Base-by-base conservation (phyloP, 192 early-diverging fungal species). In the Gaertneriomyces sp. region DNA sequence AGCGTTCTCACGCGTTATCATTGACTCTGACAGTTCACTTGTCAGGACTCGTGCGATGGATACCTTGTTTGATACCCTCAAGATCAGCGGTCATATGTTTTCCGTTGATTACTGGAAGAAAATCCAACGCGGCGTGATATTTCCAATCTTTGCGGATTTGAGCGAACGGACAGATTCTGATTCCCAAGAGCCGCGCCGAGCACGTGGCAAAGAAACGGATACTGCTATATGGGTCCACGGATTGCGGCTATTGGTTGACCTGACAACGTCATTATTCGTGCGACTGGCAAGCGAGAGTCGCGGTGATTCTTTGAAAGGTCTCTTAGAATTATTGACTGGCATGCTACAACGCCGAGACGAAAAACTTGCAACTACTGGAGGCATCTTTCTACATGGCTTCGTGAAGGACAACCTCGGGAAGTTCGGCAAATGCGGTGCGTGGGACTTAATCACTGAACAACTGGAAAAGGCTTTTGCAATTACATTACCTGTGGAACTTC, bases 71-170 rank as follows among this genome's bases (percentile, higher is more conserved):
- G 82, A 84, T 17, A 81, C 78, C 4, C 51, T 84, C 4, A 56
- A 65, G 25, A 53, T 50, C 5, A 65, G 70, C 25, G 76, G 76
- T 4, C 65, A 67, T n/a, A 33, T 79, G 57, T 81, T 84, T 70
- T 79, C 79, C 19, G 47, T 69, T 11, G 61, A 60, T 46, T 84
- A 79, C 56, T 79, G 80, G 75, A 76, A 75, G 49, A 69, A 66
- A 8, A 77, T 84, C 42, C 67, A 72, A 51, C 66, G 82, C 7
- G 75, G 72, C 53, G 72, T 81, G 25, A 74, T 84, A 25, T 63
- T 74, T 41, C 82, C 82, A 12, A 84, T 84, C 17, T 84, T 84
- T 64, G 76, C 79, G 41, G 82, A 84, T 58, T 66, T 84, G 63
- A 63, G 74, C 10, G 77, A 70, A 10, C 58, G 64, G 10, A 57